Evolutionary conservation across 2,329 filamentous ascomycete genomes (phyloP), one percentile per base, ranked within the genome.

Genomic region (Aspergillus fijiensis): DNA sequence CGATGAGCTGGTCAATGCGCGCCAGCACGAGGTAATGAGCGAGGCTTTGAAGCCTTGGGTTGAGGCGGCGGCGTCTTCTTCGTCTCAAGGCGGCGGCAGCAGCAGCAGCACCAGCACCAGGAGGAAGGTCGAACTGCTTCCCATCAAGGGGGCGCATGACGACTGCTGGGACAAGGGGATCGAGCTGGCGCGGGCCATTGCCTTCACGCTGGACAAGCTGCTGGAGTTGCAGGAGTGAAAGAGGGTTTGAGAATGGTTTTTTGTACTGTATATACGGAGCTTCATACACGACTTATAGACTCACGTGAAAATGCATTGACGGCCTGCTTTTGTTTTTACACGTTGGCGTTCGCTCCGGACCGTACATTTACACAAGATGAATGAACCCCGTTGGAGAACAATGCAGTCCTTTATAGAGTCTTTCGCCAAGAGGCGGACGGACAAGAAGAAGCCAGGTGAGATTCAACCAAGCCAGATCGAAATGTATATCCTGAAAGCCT

Each of bases 21-120:
- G 60, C 1, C 79, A 81, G 63, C 54, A 71, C 6, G 69, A 74
- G 49, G 67, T 52, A 2, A 80, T 85, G 82, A 68, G 81, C 79
- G 63, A 82, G 72, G 72, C 80, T 72, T 72, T 84, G 78, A 71
- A 81, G 74, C 68, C 77, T 70, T 78, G 81, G 81, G 73, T 83
- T 35, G 33, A 35, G 33, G 33, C 33, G 31, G 2, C 35, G 14
- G 14, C 39, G 14, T 5, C 39, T 2, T 45, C 39, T 19, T 35
- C 33, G 11, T 35, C 5, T 35, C 33, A 35, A 49, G 31, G 25
- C 10, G 3, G 51, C 21, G 47, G 61, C 16, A 55, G 61, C 1
- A 70, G 25, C 10, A 4, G 51, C 19, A 19, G 19, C 23, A 49
- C 60, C 16, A 57, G 61, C 1, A n/a, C n/a, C n/a, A 70, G 71